A percentile compares a stretch with the other conserved stretches of the same genome.
These are phyloP conservation scores for Mimosa pudica DNA, from an alignment of 306 rosid species.

Conservation along the genomic window DNA sequence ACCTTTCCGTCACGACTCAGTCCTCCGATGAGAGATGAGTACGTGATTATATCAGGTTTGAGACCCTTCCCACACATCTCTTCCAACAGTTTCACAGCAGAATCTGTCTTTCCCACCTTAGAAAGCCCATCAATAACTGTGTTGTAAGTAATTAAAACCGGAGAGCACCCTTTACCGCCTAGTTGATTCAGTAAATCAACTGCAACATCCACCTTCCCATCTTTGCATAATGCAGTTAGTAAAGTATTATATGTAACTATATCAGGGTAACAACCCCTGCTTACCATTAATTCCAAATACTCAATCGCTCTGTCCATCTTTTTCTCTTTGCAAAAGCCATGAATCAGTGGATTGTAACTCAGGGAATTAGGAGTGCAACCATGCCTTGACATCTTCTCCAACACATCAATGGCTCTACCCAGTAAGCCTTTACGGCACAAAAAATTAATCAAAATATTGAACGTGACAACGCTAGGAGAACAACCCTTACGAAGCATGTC, in stretches of 20 bases:
- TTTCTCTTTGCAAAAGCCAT: conserved; percentile 87
- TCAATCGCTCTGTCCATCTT: conserved; percentile 86
- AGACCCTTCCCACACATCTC: conserved; percentile 83
- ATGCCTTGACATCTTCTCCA: conserved; percentile 88
- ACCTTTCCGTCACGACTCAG: conserved; percentile 86
- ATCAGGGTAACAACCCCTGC: conserved; percentile 93
- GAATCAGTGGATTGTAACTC: conserved; percentile 96
- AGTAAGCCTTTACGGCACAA: conserved; percentile 82
- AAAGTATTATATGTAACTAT: conserved; percentile 92
- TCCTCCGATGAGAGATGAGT: conserved; percentile 81
- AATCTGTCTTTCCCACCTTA: conserved; percentile 72
- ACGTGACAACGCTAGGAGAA: conserved; percentile 95
- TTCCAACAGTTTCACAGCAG: conserved; percentile 66
- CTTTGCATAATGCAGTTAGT: conserved; percentile 88
- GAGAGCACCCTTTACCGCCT: conserved; percentile 83
- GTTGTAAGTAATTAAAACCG: conserved; percentile 84
- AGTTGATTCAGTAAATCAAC: conserved; percentile 84
- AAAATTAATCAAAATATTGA: conserved; percentile 92
- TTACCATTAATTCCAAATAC: conserved; percentile 82
- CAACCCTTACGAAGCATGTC: conserved; percentile 89
- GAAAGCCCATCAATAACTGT: conserved; percentile 90
- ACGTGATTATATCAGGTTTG: conserved; percentile 79
- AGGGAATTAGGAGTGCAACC: conserved; percentile 89
- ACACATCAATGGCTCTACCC: conserved; percentile 82
- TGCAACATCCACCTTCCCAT: conserved; percentile 89